Conservation (phyloP, 306 rosid genomes). For the Lablab purpureus region DNA sequence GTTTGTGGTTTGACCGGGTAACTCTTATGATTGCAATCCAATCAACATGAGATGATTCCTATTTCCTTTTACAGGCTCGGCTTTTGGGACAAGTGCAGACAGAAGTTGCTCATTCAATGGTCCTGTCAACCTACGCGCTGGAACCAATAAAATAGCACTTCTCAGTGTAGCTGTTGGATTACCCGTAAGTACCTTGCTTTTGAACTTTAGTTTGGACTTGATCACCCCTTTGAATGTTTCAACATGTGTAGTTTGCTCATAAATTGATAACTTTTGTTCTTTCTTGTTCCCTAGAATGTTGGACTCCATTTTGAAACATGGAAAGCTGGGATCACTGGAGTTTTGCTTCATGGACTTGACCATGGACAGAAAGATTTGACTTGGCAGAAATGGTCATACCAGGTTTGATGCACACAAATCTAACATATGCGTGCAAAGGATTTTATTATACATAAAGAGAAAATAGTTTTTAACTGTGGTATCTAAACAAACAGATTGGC, state of each 20-base stretch:
- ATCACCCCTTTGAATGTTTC: neutral
- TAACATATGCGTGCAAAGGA: neutral
- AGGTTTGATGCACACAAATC: constrained; percentile 55
- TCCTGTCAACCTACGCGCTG: constrained; percentile 70
- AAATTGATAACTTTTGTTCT: constrained; percentile 13
- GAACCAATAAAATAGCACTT: constrained; percentile 82
- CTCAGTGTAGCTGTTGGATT: constrained; percentile 95
- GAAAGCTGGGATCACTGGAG: constrained; percentile 81
- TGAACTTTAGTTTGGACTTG: constrained; percentile 30
- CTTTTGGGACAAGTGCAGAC: constrained; percentile 76
- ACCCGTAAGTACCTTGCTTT: constrained; percentile 64
- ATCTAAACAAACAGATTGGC: constrained; percentile 68
- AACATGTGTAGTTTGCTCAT: constrained; percentile 1
- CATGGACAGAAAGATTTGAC: constrained; percentile 74
- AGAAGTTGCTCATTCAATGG: constrained; percentile 77
- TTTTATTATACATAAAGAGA: neutral
- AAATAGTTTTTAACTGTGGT: constrained; percentile 10
- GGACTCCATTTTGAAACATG: constrained; percentile 85
- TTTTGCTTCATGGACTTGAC: constrained; percentile 77
- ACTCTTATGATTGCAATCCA: neutral
- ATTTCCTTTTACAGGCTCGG: constrained; percentile 68
- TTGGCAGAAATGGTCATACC: constrained; percentile 86
- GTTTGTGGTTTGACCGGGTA: constrained; percentile 52
- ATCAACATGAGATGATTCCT: constrained; percentile 31
- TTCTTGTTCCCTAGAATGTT: constrained; percentile 58